These are phyloP conservation scores for Raphanus sativus DNA, from an alignment of 345 rosid species.

Conservation along the genomic window DNA sequence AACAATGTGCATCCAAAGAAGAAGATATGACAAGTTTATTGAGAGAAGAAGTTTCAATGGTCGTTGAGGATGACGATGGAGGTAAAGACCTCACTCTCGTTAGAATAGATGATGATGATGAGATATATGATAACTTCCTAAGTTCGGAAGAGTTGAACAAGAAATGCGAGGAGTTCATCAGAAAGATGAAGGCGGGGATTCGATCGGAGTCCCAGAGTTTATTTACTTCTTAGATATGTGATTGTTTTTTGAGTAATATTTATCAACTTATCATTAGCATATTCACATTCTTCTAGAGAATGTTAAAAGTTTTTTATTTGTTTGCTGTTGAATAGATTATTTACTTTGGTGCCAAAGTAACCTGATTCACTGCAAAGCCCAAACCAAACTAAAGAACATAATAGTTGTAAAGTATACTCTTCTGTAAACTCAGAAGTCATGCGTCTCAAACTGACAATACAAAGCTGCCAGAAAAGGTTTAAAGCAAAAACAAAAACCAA, in stretches of 20 bases:
- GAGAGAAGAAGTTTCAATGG: conserved; percentile 6
- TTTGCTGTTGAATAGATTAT: conserved; percentile 2
- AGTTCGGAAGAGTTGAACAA: conserved; percentile 63
- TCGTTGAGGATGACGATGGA: conserved; percentile 27
- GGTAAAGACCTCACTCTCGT: conserved; percentile 22
- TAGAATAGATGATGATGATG: conserved; percentile 7
- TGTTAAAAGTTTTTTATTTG: not conserved
- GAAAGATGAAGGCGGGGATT: conserved; percentile 52
- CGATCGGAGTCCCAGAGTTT: conserved; percentile 30
- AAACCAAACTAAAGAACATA: conserved; percentile 14
- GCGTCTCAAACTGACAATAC: conserved; percentile 24
- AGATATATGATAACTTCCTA: conserved; percentile 26
- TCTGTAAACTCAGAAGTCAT: conserved; percentile 19
- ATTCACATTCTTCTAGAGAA: not conserved
- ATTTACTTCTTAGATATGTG: conserved; percentile 1
- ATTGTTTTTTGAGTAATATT: not conserved
- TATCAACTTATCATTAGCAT: not conserved
- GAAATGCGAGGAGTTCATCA: conserved; percentile 75
- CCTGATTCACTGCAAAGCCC: not conserved
- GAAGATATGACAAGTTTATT: not conserved
- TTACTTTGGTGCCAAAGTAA: conserved; percentile 1
- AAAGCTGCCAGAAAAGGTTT: not conserved
- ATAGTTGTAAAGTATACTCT: conserved; percentile 2
- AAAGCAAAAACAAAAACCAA: not conserved
- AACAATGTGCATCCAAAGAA: conserved; percentile 21